phyloP scores from a whole-genome alignment of 345 rosid genomes.

The Abelmoschus esculentus region DNA sequence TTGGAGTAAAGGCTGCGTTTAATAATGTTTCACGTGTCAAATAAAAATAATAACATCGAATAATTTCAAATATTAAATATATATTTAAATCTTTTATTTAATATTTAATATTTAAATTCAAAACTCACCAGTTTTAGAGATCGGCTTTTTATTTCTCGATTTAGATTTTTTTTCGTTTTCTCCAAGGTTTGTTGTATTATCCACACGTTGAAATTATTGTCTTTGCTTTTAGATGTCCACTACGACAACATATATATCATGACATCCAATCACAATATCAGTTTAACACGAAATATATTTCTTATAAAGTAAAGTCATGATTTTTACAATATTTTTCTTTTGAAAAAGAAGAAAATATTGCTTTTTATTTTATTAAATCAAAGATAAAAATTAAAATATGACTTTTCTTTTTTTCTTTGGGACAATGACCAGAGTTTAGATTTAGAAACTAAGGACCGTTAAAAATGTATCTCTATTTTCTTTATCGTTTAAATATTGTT shows the following conservation, averaged over 20 bases:
- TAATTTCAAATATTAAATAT: too few species aligned
- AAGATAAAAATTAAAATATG: not conserved
- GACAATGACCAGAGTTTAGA: not conserved
- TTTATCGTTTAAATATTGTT: not conserved
- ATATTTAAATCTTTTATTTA: too few species aligned
- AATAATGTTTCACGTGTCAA: too few species aligned
- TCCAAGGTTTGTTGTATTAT: not conserved
- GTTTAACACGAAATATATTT: not conserved
- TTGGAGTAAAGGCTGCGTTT: too few species aligned
- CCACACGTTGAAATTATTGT: not conserved
- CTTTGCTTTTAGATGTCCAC: not conserved
- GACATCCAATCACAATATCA: not conserved
- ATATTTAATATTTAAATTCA: too few species aligned
- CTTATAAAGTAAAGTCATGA: not conserved
- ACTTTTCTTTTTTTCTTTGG: too few species aligned
- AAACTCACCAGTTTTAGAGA: not conserved
- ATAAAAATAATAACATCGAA: too few species aligned
- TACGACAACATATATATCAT: not conserved
- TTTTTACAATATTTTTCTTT: not conserved
- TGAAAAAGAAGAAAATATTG: not conserved
- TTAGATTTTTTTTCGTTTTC: not conserved
- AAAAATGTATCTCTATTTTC: not conserved
- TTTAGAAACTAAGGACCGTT: not conserved
- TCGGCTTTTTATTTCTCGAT: not conserved
- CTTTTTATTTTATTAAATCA: not conserved